Conservation (phyloP, 1,139 yeast genomes). For the Yamadazyma membranifaciens region DNA sequence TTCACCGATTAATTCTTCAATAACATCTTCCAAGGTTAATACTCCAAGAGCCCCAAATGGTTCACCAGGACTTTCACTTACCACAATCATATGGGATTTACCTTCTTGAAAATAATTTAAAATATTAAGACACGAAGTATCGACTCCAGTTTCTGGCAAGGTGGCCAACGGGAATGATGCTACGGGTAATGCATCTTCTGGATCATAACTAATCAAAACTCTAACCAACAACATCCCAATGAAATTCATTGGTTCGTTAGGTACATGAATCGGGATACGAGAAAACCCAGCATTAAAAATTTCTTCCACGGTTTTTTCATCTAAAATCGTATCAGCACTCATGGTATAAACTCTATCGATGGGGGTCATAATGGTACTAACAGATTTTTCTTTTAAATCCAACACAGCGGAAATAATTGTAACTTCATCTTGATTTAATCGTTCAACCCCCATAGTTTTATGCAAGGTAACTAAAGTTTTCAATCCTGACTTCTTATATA, state of each 20-base stretch:
- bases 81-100: conserved; percentile 95
- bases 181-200: conserved; percentile 92
- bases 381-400: conserved; percentile 90
- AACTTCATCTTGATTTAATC: conserved; percentile 92
- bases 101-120: conserved; percentile 97
- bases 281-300: conserved; percentile 94
- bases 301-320: conserved; percentile 82
- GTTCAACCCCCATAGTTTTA: conserved; percentile 91
- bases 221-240: conserved; percentile 94
- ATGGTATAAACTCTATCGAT: conserved; percentile 86
- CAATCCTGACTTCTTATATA: conserved; percentile 88
- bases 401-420: conserved; percentile 92
- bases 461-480: conserved; percentile 92
- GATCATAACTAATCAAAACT: conserved; percentile 91
- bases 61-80: conserved; percentile 83
- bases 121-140: conserved; percentile 90
- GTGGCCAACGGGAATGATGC: conserved; percentile 95
- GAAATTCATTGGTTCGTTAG: conserved; percentile 85
- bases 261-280: conserved; percentile 92
- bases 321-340: conserved; percentile 79
- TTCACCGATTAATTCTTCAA: conserved; percentile 96
- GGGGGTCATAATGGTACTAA: conserved; percentile 89
- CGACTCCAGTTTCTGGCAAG: conserved; percentile 88
- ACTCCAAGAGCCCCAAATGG: conserved; percentile 89
- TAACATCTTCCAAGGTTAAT: conserved; percentile 90